phyloP scores from a whole-genome alignment of 169 alveolate genomes.

The Plasmodium vivax region DNA sequence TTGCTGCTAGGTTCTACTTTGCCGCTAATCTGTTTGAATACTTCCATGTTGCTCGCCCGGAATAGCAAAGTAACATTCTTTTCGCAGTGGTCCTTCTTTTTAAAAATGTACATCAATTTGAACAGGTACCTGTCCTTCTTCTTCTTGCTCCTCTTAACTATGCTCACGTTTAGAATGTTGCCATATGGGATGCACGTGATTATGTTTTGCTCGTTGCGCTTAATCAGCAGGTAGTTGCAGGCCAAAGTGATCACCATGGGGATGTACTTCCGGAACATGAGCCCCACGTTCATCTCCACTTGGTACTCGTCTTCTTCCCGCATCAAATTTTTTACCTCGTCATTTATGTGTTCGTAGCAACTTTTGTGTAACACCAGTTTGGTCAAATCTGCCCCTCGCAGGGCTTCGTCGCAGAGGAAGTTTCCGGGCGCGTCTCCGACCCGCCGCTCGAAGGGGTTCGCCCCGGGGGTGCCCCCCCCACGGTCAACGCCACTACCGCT shows the following conservation, averaged over 20 bases:
- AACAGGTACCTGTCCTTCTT: constrained; percentile 15
- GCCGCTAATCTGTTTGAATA: constrained; percentile 13
- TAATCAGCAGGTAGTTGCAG: constrained; percentile 37
- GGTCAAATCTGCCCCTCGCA: constrained; percentile 20
- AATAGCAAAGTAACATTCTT: constrained; percentile 30
- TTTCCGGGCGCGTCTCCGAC: neutral
- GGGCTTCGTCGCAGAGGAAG: neutral
- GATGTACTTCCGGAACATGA: constrained; percentile 33
- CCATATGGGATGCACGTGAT: constrained; percentile 50
- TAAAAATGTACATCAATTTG: constrained; percentile 51
- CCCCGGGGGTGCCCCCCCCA: neutral
- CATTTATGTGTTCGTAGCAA: constrained; percentile 24
- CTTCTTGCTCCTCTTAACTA: constrained; percentile 21
- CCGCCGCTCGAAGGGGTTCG: neutral
- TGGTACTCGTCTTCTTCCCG: constrained; percentile 14
- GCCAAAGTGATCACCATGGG: constrained; percentile 18
- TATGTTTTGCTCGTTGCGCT: constrained; percentile 35
- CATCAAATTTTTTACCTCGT: constrained; percentile 36
- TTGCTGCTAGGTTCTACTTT: neutral
- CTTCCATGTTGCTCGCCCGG: constrained; percentile 20
- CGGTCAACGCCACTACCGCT: neutral
- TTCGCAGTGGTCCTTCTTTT: constrained; percentile 35
- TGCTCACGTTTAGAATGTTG: constrained; percentile 24
- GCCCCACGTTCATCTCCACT: constrained; percentile 52
- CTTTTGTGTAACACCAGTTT: constrained; percentile 41